phyloP scores from a whole-genome alignment of 441 rosid species.

The Croton setiger region DNA sequence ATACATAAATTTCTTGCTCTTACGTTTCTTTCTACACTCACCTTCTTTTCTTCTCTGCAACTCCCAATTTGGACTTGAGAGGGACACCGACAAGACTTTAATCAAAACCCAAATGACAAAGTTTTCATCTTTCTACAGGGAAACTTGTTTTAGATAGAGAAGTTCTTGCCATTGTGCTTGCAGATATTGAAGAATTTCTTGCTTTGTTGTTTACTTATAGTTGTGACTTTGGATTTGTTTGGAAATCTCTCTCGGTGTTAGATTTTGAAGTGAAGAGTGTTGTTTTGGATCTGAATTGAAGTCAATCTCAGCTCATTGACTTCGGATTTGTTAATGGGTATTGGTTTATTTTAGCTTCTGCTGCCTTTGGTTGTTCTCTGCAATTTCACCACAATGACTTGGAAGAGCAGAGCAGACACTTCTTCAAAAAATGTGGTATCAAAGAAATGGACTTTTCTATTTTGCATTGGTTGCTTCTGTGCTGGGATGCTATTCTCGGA shows the following conservation, averaged over 20 bases:
- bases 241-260: not conserved
- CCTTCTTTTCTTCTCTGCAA: constrained; percentile 16
- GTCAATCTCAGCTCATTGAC: constrained; percentile 37
- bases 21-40: not conserved
- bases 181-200: not conserved
- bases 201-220: not conserved
- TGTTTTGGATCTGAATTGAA: constrained; percentile 43
- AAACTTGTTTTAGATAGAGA: constrained; percentile 10
- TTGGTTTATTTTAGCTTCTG: constrained; percentile 29
- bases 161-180: not conserved
- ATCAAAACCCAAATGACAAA: constrained; percentile 12
- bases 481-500: constrained; percentile 85
- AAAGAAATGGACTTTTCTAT: constrained; percentile 68
- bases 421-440: constrained; percentile 53
- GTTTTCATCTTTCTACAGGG: not conserved
- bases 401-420: constrained; percentile 74
- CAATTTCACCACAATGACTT: constrained; percentile 39
- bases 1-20: not conserved
- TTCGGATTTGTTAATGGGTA: constrained; percentile 39
- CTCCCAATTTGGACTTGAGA: constrained; percentile 9
- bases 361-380: constrained; percentile 19
- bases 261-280: constrained; percentile 18
- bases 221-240: constrained; percentile 7
- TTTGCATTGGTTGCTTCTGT: constrained; percentile 85
- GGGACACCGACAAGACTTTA: constrained; percentile 1